phyloP scores from a whole-genome alignment of 257 asterid genomes.

The Capsicum rhomboideum region DNA sequence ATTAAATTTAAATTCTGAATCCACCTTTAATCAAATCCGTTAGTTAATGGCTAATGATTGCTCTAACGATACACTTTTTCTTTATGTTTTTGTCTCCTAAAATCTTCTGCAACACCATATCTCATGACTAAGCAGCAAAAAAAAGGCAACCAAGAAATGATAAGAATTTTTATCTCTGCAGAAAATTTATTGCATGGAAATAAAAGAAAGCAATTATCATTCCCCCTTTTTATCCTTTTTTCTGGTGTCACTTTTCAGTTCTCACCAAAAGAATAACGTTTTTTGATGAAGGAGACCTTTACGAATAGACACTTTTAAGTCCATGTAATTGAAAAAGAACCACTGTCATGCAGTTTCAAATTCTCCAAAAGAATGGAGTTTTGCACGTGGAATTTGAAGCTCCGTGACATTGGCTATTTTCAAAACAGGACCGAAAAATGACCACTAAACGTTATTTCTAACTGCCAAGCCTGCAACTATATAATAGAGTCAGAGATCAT shows the following conservation, averaged over 20 bases:
- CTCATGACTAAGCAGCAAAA: neutral
- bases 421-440: neutral
- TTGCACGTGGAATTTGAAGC: neutral
- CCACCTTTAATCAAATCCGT: neutral
- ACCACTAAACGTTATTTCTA: neutral
- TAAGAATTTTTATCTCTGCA: neutral
- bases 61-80: neutral
- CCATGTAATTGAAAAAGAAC: neutral
- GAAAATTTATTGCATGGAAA: neutral
- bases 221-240: neutral
- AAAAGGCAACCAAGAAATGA: neutral
- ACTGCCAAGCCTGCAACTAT: neutral
- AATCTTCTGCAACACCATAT: neutral
- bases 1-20: no score
- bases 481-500: neutral
- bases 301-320: neutral
- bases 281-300: neutral
- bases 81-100: neutral
- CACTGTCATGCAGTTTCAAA: neutral
- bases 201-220: neutral
- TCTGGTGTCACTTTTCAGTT: neutral
- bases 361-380: neutral
- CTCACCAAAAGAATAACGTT: neutral
- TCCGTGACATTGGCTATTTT: neutral
- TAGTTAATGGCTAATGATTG: neutral